Base-by-base conservation (phyloP, 768 basidiomycete genomes). In the Leccinum boreale region DNA sequence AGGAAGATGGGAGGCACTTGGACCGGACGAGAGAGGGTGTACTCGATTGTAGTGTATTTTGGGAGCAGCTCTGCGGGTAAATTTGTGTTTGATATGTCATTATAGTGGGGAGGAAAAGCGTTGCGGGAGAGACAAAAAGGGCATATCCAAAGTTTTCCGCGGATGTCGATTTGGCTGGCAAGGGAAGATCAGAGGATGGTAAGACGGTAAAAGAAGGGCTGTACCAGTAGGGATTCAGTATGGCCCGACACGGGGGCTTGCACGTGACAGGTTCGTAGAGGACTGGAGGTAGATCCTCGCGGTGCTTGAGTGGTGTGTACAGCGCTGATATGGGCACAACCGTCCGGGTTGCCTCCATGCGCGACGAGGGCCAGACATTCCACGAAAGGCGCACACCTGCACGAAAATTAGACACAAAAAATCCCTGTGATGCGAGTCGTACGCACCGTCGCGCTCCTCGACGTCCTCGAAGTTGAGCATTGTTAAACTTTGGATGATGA, bases 11-110 rank as follows among this genome's bases (percentile, higher is more conserved):
- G 96, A 4, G 96, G 95, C 47, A 96, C 88, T 67, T 89, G 92
- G 12, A 87, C 92, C 1, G 92, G 88, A 60, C 96, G 85, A 24
- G 89, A 81, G 49, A 98, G 89, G n/a, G 96, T 98, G 78, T 99
- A 99, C 76, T 99, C 97, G 75, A 99, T 97, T 8, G 97, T 99
- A 31, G 97, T 98, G 80, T 98, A 98, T 76, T 97, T 95, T 69
- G 96, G 94, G 39, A 98, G 75, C 29, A 99, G 83, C 72, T 99
- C 97, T 14, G 94, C 90, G 51, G 97, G 97, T 19, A 98, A 83
- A 75, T 98, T 98, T 63, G 91, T 95, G 75, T 89, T 90, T 49
- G 94, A 94, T 63, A 99, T 96, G 71, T 98, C 96, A 77, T 97
- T 96, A 82, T 99, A 99, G 73, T 99, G 96, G 0, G 92, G 91